phyloP scores from a whole-genome alignment of 345 rosid genomes.

The Trapa incisa region DNA sequence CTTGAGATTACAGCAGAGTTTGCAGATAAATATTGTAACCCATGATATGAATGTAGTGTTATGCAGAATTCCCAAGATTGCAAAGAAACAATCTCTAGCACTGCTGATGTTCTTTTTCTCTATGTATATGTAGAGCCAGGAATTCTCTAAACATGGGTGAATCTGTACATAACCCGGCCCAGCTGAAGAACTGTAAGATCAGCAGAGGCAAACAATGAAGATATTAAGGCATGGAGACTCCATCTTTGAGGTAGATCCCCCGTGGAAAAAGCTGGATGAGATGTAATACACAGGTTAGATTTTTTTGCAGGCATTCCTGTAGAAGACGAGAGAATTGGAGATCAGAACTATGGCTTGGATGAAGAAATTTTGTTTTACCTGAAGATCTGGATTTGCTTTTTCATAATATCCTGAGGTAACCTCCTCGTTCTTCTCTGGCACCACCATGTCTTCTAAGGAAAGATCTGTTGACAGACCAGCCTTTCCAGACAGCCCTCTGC shows the following conservation, averaged over 20 bases:
- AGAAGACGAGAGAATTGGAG: background rate
- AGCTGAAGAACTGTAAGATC: background rate
- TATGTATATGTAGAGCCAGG: no score
- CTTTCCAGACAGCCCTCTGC: conserved; percentile 35
- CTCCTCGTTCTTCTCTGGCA: conserved; percentile 38
- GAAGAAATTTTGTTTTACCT: background rate
- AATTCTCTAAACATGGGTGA: background rate
- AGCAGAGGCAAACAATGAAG: background rate
- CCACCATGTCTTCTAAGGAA: conserved; percentile 36
- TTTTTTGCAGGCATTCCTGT: background rate
- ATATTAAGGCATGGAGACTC: background rate
- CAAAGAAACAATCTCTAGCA: no score
- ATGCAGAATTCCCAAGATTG: no score
- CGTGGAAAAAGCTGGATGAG: no score
- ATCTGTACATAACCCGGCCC: background rate
- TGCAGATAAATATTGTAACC: no score
- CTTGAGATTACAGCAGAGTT: no score
- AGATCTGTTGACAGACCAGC: conserved; percentile 66
- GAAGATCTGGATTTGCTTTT: background rate
- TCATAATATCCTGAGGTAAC: conserved; percentile 48
- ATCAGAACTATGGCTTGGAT: background rate
- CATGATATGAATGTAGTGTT: no score
- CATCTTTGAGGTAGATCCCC: background rate
- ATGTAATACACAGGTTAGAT: background rate
- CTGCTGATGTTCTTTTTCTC: no score